A percentile compares a stretch with the other conserved stretches of the same genome.
phyloP scores from a whole-genome alignment of 1,284 basidiomycete species.

The Leccinum subrobustum region DNA sequence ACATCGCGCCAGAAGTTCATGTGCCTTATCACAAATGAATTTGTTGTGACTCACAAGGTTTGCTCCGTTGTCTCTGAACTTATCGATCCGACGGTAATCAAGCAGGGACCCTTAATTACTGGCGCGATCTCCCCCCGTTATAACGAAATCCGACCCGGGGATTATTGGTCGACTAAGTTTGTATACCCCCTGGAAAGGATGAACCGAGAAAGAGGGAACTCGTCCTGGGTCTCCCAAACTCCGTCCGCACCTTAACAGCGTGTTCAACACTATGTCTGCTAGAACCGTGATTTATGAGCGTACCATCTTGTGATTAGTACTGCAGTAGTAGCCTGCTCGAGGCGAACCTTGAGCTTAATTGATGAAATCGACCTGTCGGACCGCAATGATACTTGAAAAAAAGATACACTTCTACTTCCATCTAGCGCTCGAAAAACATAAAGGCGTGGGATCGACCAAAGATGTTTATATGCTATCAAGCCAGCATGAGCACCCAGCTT shows the following conservation, averaged over 20 bases:
- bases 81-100: slow-evolving; percentile 1
- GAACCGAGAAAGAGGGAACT: neutral
- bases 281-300: slow-evolving; percentile 1
- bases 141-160: neutral
- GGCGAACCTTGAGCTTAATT: slow-evolving; percentile 2
- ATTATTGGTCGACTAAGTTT: neutral
- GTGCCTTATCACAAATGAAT: slow-evolving; percentile 3
- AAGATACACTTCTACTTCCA: slow-evolving; percentile 4
- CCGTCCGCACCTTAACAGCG: slow-evolving; percentile 17
- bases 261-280: slow-evolving; percentile 8
- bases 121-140: slow-evolving; percentile 21
- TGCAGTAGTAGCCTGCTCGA: neutral
- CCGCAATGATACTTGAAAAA: neutral
- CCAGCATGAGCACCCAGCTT: slow-evolving; percentile 18
- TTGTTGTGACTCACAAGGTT: neutral
- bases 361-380: neutral
- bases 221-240: slow-evolving; percentile 4
- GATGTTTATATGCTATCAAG: neutral
- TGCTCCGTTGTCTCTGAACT: neutral
- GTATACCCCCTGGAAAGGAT: neutral
- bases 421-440: neutral
- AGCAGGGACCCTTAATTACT: slow-evolving; percentile 2
- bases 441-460: slow-evolving; percentile 8
- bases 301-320: neutral
- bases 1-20: neutral